phyloP scores from a whole-genome alignment of 1,284 basidiomycete genomes.

The Puccinia coronata region DNA sequence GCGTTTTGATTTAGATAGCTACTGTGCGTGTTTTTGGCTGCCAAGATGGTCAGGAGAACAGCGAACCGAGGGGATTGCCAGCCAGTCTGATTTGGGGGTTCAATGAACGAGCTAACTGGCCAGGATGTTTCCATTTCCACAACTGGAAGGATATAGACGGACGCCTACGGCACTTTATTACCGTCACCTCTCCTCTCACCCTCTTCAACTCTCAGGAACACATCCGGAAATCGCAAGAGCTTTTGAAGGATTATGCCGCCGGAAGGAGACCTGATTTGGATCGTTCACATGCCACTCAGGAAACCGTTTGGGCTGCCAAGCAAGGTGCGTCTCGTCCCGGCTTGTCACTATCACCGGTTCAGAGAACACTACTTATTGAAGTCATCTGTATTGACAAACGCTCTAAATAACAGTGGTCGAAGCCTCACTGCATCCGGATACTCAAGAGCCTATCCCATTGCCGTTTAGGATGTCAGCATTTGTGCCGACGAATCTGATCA shows the following conservation, averaged over 20 bases:
- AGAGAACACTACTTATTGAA: too few species aligned
- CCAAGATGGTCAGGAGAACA: neutral
- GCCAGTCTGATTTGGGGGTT: too few species aligned
- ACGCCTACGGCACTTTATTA: slow-evolving; percentile 63
- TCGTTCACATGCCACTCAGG: slow-evolving; percentile 57
- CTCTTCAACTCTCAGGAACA: slow-evolving; percentile 61
- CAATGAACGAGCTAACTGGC: too few species aligned
- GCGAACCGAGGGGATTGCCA: too few species aligned
- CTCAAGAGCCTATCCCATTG: slow-evolving; percentile 61
- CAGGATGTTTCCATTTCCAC: too few species aligned
- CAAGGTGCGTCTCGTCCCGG: slow-evolving; percentile 58
- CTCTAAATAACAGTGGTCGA: slow-evolving; percentile 56
- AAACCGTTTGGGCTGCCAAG: slow-evolving; percentile 60
- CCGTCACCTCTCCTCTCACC: slow-evolving; percentile 63
- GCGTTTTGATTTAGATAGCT: slow-evolving; percentile 34
- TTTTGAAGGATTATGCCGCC: slow-evolving; percentile 57
- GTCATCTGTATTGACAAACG: too few species aligned
- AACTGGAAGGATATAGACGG: slow-evolving; percentile 54
- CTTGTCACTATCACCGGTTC: too few species aligned
- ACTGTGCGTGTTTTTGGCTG: neutral
- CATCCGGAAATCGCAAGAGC: slow-evolving; percentile 59
- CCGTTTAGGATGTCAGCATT: slow-evolving; percentile 64
- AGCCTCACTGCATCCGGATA: slow-evolving; percentile 62
- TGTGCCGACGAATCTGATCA: slow-evolving; percentile 64
- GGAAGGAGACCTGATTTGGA: slow-evolving; percentile 57